Conservation (phyloP, 148 eudicot genomes). For the Persicaria tinctoria region DNA sequence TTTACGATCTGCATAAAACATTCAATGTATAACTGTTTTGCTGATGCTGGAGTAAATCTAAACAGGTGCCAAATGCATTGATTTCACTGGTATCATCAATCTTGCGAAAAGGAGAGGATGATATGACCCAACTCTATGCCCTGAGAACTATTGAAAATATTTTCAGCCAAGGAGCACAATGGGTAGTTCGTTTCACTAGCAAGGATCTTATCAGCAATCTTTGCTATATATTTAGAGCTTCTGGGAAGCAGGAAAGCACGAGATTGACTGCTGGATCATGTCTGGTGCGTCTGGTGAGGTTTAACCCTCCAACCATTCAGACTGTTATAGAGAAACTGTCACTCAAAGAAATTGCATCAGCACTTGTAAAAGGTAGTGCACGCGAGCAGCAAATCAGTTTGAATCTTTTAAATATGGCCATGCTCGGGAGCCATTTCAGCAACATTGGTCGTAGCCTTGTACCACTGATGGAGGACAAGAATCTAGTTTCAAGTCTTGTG, state of each 20-base stretch:
- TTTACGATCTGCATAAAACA: background rate
- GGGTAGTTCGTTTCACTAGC: constrained; percentile 92
- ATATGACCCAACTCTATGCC: constrained; percentile 87
- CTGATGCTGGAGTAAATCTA: background rate
- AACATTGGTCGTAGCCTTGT: constrained; percentile 66
- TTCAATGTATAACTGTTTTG: background rate
- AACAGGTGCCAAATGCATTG: constrained; percentile 76
- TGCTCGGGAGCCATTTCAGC: constrained; percentile 40
- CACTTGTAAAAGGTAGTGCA: constrained; percentile 73
- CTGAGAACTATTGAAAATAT: constrained; percentile 92
- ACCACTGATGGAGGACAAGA: constrained; percentile 62
- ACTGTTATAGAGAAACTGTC: constrained; percentile 70
- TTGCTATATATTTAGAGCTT: constrained; percentile 74
- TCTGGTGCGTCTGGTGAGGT: constrained; percentile 75
- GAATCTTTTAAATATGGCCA: constrained; percentile 60
- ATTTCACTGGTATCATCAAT: constrained; percentile 76
- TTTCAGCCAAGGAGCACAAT: constrained; percentile 82
- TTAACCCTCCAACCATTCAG: constrained; percentile 63
- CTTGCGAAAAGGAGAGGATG: constrained; percentile 94
- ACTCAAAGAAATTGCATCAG: constrained; percentile 60
- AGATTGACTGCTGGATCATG: constrained; percentile 94
- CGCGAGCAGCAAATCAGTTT: constrained; percentile 95
- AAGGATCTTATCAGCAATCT: constrained; percentile 81
- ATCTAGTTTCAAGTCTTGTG: constrained; percentile 65
- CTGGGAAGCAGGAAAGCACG: constrained; percentile 84